Evolutionary conservation across 2,329 filamentous ascomycete genomes (phyloP), one percentile per base, ranked within the genome.

Genomic region (Aureobasidium sp.): DNA sequence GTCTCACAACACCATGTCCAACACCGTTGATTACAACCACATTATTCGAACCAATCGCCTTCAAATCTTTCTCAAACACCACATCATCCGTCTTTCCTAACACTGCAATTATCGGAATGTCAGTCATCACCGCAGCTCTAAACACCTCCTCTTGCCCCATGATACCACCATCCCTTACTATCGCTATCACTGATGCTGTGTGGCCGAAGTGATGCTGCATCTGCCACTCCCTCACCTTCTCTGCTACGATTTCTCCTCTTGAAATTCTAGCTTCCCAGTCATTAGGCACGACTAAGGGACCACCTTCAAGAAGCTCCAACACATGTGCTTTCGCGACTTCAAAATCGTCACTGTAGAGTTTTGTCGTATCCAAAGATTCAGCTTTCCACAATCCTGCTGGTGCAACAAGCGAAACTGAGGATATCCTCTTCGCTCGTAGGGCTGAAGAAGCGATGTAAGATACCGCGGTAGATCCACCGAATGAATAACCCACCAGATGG

Each of bases 401-500:
- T 4, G 65, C 67, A 7, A 67, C 25, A 1, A 68, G 31, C 2
- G 53, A 16, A 2, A 65, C 11, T 15, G 33, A 36, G 13, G 33
- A 36, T 4, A 68, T 55, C 18, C 13, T 36, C 7, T 6, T 23
- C 16, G 20, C 20, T 2, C 29, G 18, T 23, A 2, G 56, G 15
- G 2, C 16, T 8, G 76, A 71, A 3, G 71, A 69, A 0, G 75
- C 73, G 0, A 77, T 74, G 55, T 83, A 87, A 0, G 76, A 76
- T 0, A 76, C 77, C 0, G 79, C 75, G 0, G 80, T 72, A 0
- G 77, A 72, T 1, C 76, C 83, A 15, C 85, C 85, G 59, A 87
- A 86, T 0, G 84, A 87, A 69, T 76, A 88, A 0, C 84, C 84
- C 0, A 88, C 63, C 0, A 87, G 56, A 69, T 86, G 83, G 0